A percentile compares a stretch with the other conserved stretches of the same genome.
These are phyloP conservation scores for Lecanoromycetidae sp. DNA, from an alignment of 2,329 filamentous ascomycete species.

Conservation along the genomic window DNA sequence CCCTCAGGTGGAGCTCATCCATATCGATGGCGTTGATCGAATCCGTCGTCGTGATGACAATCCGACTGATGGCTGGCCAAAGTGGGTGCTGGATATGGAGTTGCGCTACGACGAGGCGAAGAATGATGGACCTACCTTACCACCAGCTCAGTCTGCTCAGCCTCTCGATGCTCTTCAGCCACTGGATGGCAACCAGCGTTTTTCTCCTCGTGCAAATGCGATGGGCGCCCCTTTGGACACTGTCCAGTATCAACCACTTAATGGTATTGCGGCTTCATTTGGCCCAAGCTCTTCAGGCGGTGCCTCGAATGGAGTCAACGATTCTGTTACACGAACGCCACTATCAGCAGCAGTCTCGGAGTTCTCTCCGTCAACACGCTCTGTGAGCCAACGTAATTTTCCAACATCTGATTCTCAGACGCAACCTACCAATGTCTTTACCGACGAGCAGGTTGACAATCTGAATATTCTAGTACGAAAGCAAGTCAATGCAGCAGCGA, in stretches of 20 bases:
- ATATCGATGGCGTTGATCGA: conserved; percentile 66
- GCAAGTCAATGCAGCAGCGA: conserved; percentile 27
- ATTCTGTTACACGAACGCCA: conserved; percentile 35
- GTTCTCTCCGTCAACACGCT: conserved; percentile 38
- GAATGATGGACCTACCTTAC: conserved; percentile 49
- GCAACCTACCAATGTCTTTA: conserved; percentile 33
- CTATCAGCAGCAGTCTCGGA: conserved; percentile 53
- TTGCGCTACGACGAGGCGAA: conserved; percentile 63
- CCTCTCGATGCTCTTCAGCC: not conserved
- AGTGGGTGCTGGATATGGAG: conserved; percentile 61
- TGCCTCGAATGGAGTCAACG: conserved; percentile 27
- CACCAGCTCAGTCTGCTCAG: conserved; percentile 23
- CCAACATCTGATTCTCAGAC: conserved; percentile 8
- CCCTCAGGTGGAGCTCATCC: conserved; percentile 58
- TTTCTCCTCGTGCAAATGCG: conserved; percentile 13
- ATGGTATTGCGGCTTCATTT: conserved; percentile 21
- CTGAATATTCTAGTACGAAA: conserved; percentile 42
- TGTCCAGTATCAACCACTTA: conserved; percentile 19
- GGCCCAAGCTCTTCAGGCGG: conserved; percentile 17
- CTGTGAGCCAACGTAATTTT: conserved; percentile 4
- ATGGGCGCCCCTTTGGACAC: conserved; percentile 10
- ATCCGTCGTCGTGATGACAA: conserved; percentile 60
- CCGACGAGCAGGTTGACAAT: conserved; percentile 40
- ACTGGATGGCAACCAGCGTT: conserved; percentile 4
- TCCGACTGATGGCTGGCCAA: conserved; percentile 72